Percentiles rank a stretch among this genome's conserved stretches.
phyloP scores from a whole-genome alignment of 805 yeast genomes.

The Sugiyamaella lignohabitans region DNA sequence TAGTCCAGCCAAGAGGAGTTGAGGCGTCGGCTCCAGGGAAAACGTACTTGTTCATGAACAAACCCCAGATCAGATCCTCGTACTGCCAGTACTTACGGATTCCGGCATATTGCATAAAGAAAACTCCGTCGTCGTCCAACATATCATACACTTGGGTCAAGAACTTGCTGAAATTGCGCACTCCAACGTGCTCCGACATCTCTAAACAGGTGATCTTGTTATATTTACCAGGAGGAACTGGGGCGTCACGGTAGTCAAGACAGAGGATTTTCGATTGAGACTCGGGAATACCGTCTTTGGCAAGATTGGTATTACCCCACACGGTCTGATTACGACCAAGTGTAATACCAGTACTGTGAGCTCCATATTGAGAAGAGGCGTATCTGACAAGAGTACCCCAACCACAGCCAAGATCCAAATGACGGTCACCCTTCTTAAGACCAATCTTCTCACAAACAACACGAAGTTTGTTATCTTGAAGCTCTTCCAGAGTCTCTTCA shows the following conservation, averaged over 20 bases:
- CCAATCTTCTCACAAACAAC: conserved; percentile 82
- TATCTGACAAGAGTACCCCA: conserved; percentile 91
- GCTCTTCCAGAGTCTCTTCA: conserved; percentile 60
- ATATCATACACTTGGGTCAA: conserved; percentile 74
- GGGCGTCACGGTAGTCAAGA: conserved; percentile 87
- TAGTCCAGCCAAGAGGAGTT: conserved; percentile 82
- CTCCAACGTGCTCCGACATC: conserved; percentile 96
- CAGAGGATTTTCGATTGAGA: conserved; percentile 75
- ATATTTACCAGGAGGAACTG: conserved; percentile 61
- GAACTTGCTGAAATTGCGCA: conserved; percentile 71
- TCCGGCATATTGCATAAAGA: conserved; percentile 85
- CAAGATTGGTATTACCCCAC: conserved; percentile 72
- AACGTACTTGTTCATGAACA: conserved; percentile 91
- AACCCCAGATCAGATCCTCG: conserved; percentile 90
- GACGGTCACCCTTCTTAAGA: conserved; percentile 60
- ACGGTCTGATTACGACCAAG: conserved; percentile 86
- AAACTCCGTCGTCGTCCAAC: conserved; percentile 87
- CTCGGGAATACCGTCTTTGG: conserved; percentile 57
- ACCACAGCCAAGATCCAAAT: conserved; percentile 88
- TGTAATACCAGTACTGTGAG: conserved; percentile 82
- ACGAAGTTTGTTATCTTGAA: conserved; percentile 87
- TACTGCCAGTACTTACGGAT: conserved; percentile 89
- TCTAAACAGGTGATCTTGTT: conserved; percentile 86
- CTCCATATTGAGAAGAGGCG: conserved; percentile 77
- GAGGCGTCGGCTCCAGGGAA: conserved; percentile 98